Conservation (phyloP, 805 yeast genomes). For the Komagataella ulmi region DNA sequence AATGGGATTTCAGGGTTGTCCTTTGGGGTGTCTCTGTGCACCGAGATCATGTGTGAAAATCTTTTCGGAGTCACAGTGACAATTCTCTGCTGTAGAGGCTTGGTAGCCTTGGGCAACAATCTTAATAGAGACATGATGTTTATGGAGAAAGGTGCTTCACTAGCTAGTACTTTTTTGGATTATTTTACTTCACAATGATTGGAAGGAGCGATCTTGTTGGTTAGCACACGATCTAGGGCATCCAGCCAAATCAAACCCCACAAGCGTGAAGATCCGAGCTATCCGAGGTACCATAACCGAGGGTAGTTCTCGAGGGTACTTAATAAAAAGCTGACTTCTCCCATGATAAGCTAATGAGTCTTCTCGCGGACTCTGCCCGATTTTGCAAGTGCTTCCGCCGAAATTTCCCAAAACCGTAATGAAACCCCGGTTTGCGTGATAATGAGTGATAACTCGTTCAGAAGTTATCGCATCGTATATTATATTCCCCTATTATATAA, state of each 20-base stretch:
- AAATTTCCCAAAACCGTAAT: neutral
- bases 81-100: neutral
- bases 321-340: neutral
- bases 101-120: neutral
- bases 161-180: constrained; percentile 1
- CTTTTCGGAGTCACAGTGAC: neutral
- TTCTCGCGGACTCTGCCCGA: neutral
- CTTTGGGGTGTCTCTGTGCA: constrained; percentile 59
- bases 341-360: neutral
- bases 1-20: constrained; percentile 61
- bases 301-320: neutral
- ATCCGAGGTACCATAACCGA: neutral
- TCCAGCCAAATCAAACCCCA: neutral
- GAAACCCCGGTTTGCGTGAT: neutral
- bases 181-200: constrained; percentile 8
- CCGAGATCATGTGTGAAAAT: constrained; percentile 12
- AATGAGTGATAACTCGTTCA: neutral
- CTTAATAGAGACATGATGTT: neutral
- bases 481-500: neutral
- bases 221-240: neutral
- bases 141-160: neutral
- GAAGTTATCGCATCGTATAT: neutral
- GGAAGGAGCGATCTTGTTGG: neutral
- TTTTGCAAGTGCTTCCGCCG: neutral
- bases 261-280: neutral